These are phyloP conservation scores for Kwoniella bestiolae DNA, from an alignment of 768 basidiomycete species.

Conservation along the genomic window DNA sequence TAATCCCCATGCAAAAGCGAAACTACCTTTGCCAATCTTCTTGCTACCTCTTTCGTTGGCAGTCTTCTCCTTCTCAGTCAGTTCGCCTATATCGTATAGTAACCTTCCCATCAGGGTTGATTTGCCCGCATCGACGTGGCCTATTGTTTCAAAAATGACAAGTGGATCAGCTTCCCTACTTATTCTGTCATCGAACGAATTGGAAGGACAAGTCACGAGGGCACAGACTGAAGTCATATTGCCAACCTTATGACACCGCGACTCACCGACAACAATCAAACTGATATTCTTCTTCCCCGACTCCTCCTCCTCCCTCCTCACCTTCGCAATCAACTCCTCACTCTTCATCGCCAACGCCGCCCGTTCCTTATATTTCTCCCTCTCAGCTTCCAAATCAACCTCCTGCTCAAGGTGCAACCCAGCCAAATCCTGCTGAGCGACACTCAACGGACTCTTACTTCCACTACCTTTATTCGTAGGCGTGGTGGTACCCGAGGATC, in stretches of 20 bases:
- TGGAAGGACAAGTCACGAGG: too few species aligned
- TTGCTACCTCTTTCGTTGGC: slow-evolving; percentile 87
- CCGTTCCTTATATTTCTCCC: slow-evolving; percentile 47
- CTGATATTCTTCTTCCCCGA: slow-evolving; percentile 71
- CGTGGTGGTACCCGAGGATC: slow-evolving; percentile 29
- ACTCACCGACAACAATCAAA: slow-evolving; percentile 86
- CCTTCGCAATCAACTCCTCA: slow-evolving; percentile 85
- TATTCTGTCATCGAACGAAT: neutral
- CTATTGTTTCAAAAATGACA: slow-evolving; percentile 60
- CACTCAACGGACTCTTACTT: slow-evolving; percentile 56
- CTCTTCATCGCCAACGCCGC: slow-evolving; percentile 72
- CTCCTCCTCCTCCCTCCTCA: slow-evolving; percentile 62
- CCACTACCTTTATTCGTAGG: slow-evolving; percentile 20
- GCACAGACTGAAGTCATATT: too few species aligned
- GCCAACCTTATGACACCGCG: too few species aligned
- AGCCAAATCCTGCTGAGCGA: slow-evolving; percentile 71
- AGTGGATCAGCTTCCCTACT: neutral
- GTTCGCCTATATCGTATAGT: slow-evolving; percentile 84
- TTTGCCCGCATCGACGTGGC: slow-evolving; percentile 98
- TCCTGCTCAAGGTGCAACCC: slow-evolving; percentile 69
- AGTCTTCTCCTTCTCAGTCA: slow-evolving; percentile 81
- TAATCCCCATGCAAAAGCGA: slow-evolving; percentile 97
- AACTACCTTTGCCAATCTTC: slow-evolving; percentile 90
- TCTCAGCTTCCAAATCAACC: slow-evolving; percentile 57
- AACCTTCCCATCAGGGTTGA: slow-evolving; percentile 95